A percentile compares a stretch with the other conserved stretches of the same genome.
These are phyloP conservation scores for Penicillium sp. DNA, from an alignment of 2,329 filamentous ascomycete species.

Conservation along the genomic window DNA sequence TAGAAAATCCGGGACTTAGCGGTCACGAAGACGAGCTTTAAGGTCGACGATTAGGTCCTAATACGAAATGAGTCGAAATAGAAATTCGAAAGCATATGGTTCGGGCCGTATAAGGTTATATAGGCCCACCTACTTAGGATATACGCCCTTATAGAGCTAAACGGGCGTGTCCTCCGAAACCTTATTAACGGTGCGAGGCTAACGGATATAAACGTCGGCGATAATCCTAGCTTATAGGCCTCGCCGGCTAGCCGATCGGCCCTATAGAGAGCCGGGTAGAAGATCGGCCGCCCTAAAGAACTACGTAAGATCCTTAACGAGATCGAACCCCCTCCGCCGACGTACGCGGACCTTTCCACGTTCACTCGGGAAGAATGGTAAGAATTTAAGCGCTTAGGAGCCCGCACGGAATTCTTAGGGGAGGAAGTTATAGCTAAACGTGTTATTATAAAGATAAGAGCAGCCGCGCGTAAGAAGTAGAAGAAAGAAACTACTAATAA, in stretches of 20 bases:
- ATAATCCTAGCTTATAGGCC: neutral
- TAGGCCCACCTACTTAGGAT: neutral
- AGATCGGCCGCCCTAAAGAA: no score
- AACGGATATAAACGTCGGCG: neutral
- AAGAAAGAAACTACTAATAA: no score
- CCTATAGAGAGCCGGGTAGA: no score
- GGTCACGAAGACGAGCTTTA: slow-evolving; percentile 8
- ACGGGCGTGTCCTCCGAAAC: neutral
- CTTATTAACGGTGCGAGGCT: neutral
- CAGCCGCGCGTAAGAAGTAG: no score
- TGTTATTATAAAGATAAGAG: no score
- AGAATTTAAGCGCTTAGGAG: no score
- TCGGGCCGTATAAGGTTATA: slow-evolving; percentile 5
- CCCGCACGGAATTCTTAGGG: no score
- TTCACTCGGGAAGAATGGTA: no score
- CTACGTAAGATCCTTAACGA: no score
- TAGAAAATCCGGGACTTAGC: neutral
- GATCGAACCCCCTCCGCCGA: no score
- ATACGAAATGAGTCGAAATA: slow-evolving; percentile 5
- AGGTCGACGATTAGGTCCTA: neutral
- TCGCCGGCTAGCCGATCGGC: neutral
- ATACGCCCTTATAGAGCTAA: neutral
- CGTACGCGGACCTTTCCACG: no score
- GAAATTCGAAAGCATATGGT: slow-evolving; percentile 14
- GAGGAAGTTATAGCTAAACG: no score